phyloP scores from a whole-genome alignment of 208 protist species.

The Trypanosoma rangeli region DNA sequence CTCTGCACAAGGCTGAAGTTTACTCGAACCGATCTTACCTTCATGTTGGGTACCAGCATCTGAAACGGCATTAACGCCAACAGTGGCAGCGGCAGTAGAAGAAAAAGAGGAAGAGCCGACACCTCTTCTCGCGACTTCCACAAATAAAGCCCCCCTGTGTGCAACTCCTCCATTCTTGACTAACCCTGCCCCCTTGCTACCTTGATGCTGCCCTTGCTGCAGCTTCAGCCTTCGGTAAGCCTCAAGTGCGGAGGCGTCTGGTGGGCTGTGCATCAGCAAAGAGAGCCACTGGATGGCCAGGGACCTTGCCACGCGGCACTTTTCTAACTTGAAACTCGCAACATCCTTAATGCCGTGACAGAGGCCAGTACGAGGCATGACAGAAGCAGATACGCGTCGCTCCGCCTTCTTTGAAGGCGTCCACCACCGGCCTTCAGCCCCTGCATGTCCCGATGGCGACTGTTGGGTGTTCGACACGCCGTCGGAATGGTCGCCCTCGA shows the following conservation, averaged over 20 bases:
- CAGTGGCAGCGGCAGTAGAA: not conserved
- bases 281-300: constrained; percentile 62
- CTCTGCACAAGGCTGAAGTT: not conserved
- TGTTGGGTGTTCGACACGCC: not conserved
- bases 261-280: constrained; percentile 41
- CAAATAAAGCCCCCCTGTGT: constrained; percentile 7
- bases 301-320: constrained; percentile 35
- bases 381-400: not conserved
- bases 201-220: constrained; percentile 6
- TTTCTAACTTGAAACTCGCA: constrained; percentile 11
- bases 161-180: not conserved
- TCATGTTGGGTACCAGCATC: not conserved
- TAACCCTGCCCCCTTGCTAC: not conserved
- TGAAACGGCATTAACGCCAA: not conserved
- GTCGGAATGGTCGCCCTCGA: not conserved
- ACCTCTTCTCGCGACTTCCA: constrained; percentile 24
- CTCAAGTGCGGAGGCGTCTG: constrained; percentile 26
- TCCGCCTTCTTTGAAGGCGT: not conserved
- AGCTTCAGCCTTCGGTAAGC: constrained; percentile 20
- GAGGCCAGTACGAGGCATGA: not conserved
- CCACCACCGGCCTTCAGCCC: not conserved
- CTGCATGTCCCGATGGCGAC: not conserved
- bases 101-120: not conserved
- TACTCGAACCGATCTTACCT: not conserved
- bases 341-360: not conserved